Conservation (phyloP, 148 eudicot species). For the Silene uniflora region DNA sequence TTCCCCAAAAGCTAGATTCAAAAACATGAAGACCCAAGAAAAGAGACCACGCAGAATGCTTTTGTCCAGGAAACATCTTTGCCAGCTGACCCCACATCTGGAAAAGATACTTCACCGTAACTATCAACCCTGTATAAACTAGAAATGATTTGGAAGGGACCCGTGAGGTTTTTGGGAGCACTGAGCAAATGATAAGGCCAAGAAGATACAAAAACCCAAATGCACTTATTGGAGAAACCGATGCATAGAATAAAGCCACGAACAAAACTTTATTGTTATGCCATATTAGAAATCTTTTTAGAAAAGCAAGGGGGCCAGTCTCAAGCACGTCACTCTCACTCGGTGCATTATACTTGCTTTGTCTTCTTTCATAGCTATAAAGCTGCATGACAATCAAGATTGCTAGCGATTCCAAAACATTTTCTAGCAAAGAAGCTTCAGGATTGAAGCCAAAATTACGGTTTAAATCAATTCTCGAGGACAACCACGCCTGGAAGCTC, state of each 20-base stretch:
- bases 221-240: constrained; percentile 85
- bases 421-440: constrained; percentile 64
- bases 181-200: constrained; percentile 65
- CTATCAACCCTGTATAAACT: constrained; percentile 68
- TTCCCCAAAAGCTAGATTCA: constrained; percentile 68
- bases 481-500: constrained; percentile 64
- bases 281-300: constrained; percentile 83
- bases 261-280: constrained; percentile 85
- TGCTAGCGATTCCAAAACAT: constrained; percentile 89
- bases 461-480: constrained; percentile 58
- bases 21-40: constrained; percentile 73
- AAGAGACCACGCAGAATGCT: constrained; percentile 48
- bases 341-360: constrained; percentile 52
- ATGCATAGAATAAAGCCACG: constrained; percentile 76
- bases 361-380: constrained; percentile 93
- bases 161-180: constrained; percentile 78
- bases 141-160: constrained; percentile 81
- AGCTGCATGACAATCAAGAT: constrained; percentile 95
- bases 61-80: constrained; percentile 91
- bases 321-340: constrained; percentile 48
- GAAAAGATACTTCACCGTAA: constrained; percentile 74
- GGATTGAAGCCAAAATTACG: constrained; percentile 62
- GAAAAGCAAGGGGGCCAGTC: constrained; percentile 58
- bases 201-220: constrained; percentile 83
- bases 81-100: constrained; percentile 91